A percentile compares a stretch with the other conserved stretches of the same genome.
These are phyloP conservation scores for Porphyrellus cyaneotinctus DNA, from an alignment of 768 basidiomycete genomes.

Conservation along the genomic window DNA sequence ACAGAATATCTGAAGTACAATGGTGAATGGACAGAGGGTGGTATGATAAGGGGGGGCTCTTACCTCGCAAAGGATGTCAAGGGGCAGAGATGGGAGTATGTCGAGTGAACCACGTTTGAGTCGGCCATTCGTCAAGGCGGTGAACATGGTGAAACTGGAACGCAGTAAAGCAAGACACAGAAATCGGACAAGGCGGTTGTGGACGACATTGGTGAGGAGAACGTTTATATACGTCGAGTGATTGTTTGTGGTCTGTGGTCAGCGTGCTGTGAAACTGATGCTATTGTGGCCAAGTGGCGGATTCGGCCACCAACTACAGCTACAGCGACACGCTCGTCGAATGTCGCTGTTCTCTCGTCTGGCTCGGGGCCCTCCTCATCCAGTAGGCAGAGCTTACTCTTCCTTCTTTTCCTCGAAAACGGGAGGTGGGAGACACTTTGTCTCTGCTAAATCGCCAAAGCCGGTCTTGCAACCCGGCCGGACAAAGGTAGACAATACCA, in stretches of 20 bases:
- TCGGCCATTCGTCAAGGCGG: not conserved
- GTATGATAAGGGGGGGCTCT: not conserved
- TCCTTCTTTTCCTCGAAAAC: slow-evolving; percentile 78
- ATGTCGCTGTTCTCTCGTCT: slow-evolving; percentile 55
- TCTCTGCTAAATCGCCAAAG: slow-evolving; percentile 64
- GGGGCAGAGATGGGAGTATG: slow-evolving; percentile 35
- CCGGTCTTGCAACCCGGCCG: slow-evolving; percentile 35
- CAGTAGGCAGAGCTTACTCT: slow-evolving; percentile 59
- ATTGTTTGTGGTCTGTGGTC: no score
- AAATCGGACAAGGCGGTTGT: not conserved
- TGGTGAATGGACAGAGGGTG: not conserved
- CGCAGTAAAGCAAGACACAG: slow-evolving; percentile 7
- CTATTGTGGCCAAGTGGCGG: not conserved
- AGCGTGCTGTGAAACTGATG: not conserved
- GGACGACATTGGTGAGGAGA: not conserved
- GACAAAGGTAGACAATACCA: slow-evolving; percentile 40
- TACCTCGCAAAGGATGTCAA: slow-evolving; percentile 30
- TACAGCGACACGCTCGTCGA: not conserved
- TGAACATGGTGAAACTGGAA: not conserved
- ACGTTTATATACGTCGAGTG: slow-evolving; percentile 1
- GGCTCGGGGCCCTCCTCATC: slow-evolving; percentile 40
- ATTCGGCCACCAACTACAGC: not conserved
- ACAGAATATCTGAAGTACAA: slow-evolving; percentile 36
- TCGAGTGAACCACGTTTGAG: slow-evolving; percentile 17
- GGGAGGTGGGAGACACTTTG: slow-evolving; percentile 71